Evolutionary conservation across 371 early-diverging fungal genomes (phyloP), one percentile per base, ranked within the genome.

Genomic region (Lichtheimia hyalospora): DNA sequence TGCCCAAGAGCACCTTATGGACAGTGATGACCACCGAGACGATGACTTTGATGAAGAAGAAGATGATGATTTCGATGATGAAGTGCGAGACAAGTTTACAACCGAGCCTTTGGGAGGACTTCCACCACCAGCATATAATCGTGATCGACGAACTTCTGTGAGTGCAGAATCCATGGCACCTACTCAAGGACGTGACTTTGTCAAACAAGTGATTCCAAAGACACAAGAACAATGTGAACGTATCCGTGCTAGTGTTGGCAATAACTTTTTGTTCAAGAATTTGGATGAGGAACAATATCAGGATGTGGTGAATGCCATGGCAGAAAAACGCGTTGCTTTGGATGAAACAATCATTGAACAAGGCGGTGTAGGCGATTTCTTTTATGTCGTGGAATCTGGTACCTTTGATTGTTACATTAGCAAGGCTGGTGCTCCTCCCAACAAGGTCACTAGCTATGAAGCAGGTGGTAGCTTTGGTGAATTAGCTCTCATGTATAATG

Each of bases 111-210:
- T 58, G 10, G 53, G 58, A 52, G 52, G 42, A 7, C 21, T 61
- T n/a, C 58, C 57, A 8, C 53, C 61, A 3, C n/a, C 58, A 12
- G 67, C 71, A 57, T 83, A 84, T 55, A 80, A 81, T 63, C 75
- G 84, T n/a, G 94, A 91, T 23, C 87, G 99, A 41, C 93, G 99
- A 57, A 93, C 94, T 25, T 95, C 95, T 18, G 97, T 99, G 54
- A 92, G 92, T 60, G 97, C 99, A 21, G 97, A 97, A 71, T 95
- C 95, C 21, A 96, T 98, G 92, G 90, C 93, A 18, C 97, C 98
- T 25, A 86, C 91, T 43, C 79, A 86, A 18, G 90, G 87, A 28
- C 83, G 81, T 41, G 88, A 89, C 64, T 94, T 85, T 71, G 90
- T 86, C 52, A 92, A 91, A 65, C 81, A 88, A 27, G 85, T 92